phyloP scores from a whole-genome alignment of 1,284 basidiomycete species.

The Trametes versicolor region DNA sequence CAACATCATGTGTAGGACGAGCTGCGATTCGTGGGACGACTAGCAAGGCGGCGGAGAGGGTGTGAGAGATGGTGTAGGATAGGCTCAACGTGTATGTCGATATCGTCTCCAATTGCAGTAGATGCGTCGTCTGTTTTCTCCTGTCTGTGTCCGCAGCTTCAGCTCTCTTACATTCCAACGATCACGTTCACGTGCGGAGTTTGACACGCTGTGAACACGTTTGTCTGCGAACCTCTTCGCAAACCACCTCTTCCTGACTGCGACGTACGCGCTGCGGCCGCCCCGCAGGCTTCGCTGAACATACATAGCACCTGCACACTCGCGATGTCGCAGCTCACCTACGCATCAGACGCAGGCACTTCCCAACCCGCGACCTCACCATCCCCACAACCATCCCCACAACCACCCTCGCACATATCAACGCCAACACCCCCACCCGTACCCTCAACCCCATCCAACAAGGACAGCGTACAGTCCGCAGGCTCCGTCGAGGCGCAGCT shows the following conservation, averaged over 20 bases:
- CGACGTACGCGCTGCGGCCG: no score
- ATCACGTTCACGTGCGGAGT: background rate
- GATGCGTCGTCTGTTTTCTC: background rate
- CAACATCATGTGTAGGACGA: background rate
- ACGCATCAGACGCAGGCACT: background rate
- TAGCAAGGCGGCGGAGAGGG: background rate
- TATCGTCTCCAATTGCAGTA: background rate
- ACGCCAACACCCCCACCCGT: no score
- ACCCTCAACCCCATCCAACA: background rate
- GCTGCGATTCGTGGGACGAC: background rate
- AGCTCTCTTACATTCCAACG: background rate
- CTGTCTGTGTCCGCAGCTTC: background rate
- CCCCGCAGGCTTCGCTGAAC: background rate
- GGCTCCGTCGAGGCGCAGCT: conserved; percentile 24
- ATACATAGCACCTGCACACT: background rate
- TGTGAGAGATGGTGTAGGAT: background rate
- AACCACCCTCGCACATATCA: background rate
- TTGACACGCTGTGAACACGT: background rate
- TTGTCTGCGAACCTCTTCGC: background rate
- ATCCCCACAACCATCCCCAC: background rate
- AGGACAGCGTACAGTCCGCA: background rate
- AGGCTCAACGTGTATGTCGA: background rate
- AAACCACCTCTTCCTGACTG: no score
- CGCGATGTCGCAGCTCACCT: background rate
- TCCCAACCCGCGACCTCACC: background rate